Percentiles rank a stretch among this genome's conserved stretches.
Conservation (phyloP, 2,329 filamentous ascomycete genomes). For the Verticillium longisporum region DNA sequence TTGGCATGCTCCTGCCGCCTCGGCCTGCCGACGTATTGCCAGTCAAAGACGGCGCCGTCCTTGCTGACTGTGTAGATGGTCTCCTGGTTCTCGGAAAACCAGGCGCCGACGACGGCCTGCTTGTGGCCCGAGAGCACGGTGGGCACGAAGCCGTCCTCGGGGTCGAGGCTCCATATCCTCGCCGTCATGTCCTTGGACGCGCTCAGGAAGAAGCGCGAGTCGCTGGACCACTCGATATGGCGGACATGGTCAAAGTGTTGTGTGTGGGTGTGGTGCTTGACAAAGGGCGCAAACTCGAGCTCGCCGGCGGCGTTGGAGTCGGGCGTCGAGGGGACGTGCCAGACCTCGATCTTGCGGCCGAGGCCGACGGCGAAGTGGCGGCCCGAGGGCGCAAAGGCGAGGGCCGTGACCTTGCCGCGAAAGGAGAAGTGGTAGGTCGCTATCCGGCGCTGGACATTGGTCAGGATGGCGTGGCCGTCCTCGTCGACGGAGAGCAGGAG, state of each 20-base stretch:
- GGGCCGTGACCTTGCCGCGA: slow-evolving; percentile 69
- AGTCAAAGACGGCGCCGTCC: slow-evolving; percentile 92
- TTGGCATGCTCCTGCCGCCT: slow-evolving; percentile 20
- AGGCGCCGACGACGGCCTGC: slow-evolving; percentile 87
- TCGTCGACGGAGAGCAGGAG: slow-evolving; percentile 90
- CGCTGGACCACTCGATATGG: slow-evolving; percentile 89
- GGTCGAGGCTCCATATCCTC: slow-evolving; percentile 88
- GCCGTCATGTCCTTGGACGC: slow-evolving; percentile 88
- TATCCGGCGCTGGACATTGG: slow-evolving; percentile 79
- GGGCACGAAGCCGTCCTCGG: slow-evolving; percentile 80
- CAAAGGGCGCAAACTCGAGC: slow-evolving; percentile 91
- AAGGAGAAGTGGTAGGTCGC: slow-evolving; percentile 96
- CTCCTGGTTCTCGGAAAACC: slow-evolving; percentile 93
- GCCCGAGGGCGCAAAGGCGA: slow-evolving; percentile 87
- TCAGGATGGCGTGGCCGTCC: slow-evolving; percentile 88
- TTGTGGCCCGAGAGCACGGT: slow-evolving; percentile 88
- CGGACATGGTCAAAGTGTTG: slow-evolving; percentile 85
- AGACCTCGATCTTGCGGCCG: slow-evolving; percentile 84
- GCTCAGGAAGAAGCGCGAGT: slow-evolving; percentile 91
- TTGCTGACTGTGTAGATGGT: slow-evolving; percentile 94
- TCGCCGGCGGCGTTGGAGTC: slow-evolving; percentile 72
- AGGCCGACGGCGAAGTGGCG: slow-evolving; percentile 85
- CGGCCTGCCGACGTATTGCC: slow-evolving; percentile 70
- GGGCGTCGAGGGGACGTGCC: slow-evolving; percentile 89
- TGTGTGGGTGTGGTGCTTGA: slow-evolving; percentile 76